These are phyloP conservation scores for Aspergillus hancockii DNA, from an alignment of 495 filamentous ascomycete genomes.

Conservation along the genomic window DNA sequence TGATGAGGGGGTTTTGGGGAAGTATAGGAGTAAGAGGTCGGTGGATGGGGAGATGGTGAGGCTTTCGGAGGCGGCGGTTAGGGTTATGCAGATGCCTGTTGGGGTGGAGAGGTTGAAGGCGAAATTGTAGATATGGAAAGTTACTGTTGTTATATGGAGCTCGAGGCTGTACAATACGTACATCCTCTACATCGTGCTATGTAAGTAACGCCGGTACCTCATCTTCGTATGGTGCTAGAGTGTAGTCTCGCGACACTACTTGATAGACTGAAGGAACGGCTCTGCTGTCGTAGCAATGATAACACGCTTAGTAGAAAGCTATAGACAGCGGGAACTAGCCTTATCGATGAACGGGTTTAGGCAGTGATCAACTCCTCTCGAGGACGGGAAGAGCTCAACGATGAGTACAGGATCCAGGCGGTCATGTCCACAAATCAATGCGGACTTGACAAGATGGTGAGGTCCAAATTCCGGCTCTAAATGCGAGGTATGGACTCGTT, in stretches of 20 bases:
- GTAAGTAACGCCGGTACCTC: conserved; percentile 29
- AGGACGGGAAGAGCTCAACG: conserved; percentile 24
- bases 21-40: conserved; percentile 21
- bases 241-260: conserved; percentile 33
- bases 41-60: conserved; percentile 22
- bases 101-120: neutral
- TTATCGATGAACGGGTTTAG: too few species aligned
- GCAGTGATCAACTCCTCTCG: too few species aligned
- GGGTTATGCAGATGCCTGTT: conserved; percentile 1
- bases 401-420: conserved; percentile 25
- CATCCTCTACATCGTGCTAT: too few species aligned
- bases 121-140: neutral
- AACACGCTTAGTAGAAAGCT: conserved; percentile 16
- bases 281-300: conserved; percentile 21
- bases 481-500: conserved; percentile 25
- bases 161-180: neutral
- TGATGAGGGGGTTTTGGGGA: conserved; percentile 18
- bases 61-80: conserved; percentile 15
- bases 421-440: conserved; percentile 29
- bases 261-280: conserved; percentile 29
- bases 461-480: conserved; percentile 27
- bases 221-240: conserved; percentile 33
- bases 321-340: conserved; percentile 15
- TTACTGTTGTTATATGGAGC: too few species aligned
- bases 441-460: conserved; percentile 24